Base-by-base conservation (phyloP, 2,329 filamentous ascomycete genomes). In the Paraphaeosphaeria sporulosa region DNA sequence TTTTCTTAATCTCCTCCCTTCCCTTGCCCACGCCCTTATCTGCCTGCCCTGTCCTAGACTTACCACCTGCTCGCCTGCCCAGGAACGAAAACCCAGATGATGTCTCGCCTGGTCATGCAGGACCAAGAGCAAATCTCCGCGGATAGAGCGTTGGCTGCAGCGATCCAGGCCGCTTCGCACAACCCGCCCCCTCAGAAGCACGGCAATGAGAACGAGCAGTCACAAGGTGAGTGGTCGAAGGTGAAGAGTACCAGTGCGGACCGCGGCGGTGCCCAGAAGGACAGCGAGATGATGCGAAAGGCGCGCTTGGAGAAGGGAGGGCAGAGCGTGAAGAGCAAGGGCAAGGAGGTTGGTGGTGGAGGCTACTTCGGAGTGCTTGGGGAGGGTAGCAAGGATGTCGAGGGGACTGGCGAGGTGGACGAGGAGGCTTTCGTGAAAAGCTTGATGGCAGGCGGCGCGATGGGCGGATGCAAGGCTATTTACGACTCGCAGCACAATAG, bases 31-130 rank as follows among this genome's bases (percentile, higher is more conserved):
- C 12, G n/a, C n/a, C n/a, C n/a, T n/a, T 9, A 13, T 17, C 1
- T 9, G 4, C 10, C 10, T 1, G 34, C 5, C 34, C 34, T 17
- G 5, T 7, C 4, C 15, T 40, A 3, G 17, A n/a, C 38, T 40
- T n/a, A 40, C 38, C n/a, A 5, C 6, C 6, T 40, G 17, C 7
- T 4, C 3, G 9, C 38, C 7, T n/a, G 8, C 7, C 30, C 15
- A 40, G 38, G 60, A 49, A 59, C 48, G 0, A 62, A 62, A 32
- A 52, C 52, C 23, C 43, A 62, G 4, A 50, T 55, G 53, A 47
- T 59, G 8, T 15, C 48, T 17, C 60, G 60, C 50, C 49, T 62
- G 4, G 46, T 57, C 25, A 52, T 34, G 23, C 60, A 62, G 23
- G 60, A 62, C 36, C 10, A 38, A 1, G 52, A 56, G 13, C 25